These are phyloP conservation scores for Lanmaoa pseudosensibilis DNA, from an alignment of 768 basidiomycete genomes.

Conservation along the genomic window DNA sequence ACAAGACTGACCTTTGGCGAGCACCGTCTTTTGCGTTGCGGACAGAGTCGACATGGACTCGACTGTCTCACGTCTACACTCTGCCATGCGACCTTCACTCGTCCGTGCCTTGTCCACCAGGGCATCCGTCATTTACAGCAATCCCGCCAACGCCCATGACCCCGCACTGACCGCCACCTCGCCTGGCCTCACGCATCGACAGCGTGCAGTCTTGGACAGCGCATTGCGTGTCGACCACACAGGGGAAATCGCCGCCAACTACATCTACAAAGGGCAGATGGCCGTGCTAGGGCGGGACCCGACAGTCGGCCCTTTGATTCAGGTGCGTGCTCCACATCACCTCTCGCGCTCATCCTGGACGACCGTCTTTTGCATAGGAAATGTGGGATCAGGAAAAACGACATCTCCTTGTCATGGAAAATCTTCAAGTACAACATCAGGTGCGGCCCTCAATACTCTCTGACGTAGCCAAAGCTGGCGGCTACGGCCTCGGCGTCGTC, in stretches of 20 bases:
- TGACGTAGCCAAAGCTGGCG: constrained; percentile 82
- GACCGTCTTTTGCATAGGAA: constrained; percentile 51
- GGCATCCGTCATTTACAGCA: constrained; percentile 52
- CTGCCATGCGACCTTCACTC: constrained; percentile 15
- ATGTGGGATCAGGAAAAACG: constrained; percentile 99
- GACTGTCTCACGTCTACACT: constrained; percentile 5
- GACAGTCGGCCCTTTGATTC: constrained; percentile 62
- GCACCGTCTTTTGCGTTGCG: constrained; percentile 31
- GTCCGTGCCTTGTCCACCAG: constrained; percentile 25
- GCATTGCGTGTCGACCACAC: constrained; percentile 93
- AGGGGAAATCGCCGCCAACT: constrained; percentile 94
- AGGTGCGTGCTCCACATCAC: constrained; percentile 46
- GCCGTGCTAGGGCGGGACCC: constrained; percentile 65
- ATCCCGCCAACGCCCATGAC: constrained; percentile 35
- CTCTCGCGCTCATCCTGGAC: constrained; percentile 1
- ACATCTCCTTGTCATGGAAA: constrained; percentile 85
- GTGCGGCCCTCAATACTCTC: constrained; percentile 82
- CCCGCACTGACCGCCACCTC: constrained; percentile 58
- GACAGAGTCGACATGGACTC: constrained; percentile 27
- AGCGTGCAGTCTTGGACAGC: constrained; percentile 54
- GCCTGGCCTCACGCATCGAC: constrained; percentile 44
- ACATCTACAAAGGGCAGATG: constrained; percentile 89
- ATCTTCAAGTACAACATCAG: constrained; percentile 77
- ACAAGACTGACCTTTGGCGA: constrained; percentile 39
- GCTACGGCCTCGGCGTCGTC: constrained; percentile 80